These are phyloP conservation scores for Hypoxylon lienhwacheense DNA, from an alignment of 495 filamentous ascomycete species.

Conservation along the genomic window DNA sequence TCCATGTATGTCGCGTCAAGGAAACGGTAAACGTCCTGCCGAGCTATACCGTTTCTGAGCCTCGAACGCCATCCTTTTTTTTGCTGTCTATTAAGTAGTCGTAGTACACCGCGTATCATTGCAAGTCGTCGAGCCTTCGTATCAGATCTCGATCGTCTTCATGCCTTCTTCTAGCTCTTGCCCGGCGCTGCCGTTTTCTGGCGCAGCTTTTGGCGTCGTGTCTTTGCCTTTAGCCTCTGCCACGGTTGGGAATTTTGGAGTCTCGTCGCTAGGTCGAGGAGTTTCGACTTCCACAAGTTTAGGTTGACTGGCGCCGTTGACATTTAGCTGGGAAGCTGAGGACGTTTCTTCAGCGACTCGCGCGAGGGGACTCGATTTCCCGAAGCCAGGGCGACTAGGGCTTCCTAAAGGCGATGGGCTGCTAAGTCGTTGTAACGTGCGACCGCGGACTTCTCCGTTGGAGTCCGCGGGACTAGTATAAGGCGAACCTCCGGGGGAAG, in stretches of 20 bases:
- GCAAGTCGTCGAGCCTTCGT: conserved; percentile 35
- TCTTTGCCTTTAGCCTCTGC: conserved; percentile 32
- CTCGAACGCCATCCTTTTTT: conserved; percentile 38
- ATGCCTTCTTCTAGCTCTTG: conserved; percentile 49
- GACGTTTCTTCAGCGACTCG: conserved; percentile 55
- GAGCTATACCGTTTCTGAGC: conserved; percentile 29
- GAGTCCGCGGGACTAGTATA: conserved; percentile 54
- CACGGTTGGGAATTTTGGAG: conserved; percentile 27
- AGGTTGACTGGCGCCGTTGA: conserved; percentile 32
- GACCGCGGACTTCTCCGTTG: conserved; percentile 52
- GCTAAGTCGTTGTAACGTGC: conserved; percentile 57
- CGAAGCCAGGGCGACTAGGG: conserved; percentile 55
- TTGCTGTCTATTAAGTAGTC: conserved; percentile 37
- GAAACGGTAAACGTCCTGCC: conserved; percentile 7
- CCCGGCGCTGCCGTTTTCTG: conserved; percentile 26
- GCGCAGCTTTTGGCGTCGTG: conserved; percentile 25
- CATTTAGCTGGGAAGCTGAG: conserved; percentile 24
- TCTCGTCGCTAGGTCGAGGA: conserved; percentile 52
- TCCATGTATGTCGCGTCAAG: conserved; percentile 12
- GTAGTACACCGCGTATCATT: conserved; percentile 35
- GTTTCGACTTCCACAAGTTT: conserved; percentile 58
- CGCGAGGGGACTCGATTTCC: conserved; percentile 55
- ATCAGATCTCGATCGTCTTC: conserved; percentile 62
- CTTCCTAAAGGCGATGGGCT: conserved; percentile 55
- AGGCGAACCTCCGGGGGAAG: conserved; percentile 55